These are phyloP conservation scores for Ormosia emarginata DNA, from an alignment of 306 rosid species.

Conservation along the genomic window DNA sequence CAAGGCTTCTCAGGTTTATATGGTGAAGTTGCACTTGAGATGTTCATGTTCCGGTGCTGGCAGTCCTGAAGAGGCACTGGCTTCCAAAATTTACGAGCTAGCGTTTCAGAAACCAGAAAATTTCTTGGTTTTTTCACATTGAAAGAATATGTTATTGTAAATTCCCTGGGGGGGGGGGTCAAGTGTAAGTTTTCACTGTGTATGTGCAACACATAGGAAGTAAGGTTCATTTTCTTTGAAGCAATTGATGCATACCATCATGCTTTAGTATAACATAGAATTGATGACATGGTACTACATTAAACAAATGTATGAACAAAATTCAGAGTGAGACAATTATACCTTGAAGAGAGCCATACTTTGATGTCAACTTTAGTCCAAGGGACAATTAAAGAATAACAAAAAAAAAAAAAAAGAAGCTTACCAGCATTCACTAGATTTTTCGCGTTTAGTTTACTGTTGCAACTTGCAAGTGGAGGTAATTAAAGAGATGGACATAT, in stretches of 20 bases:
- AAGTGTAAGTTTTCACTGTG: background rate
- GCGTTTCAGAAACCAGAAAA: constrained; percentile 13
- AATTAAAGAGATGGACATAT: too few relatives aligned
- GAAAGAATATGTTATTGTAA: background rate
- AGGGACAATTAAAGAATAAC: too few relatives aligned
- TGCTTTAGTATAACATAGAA: background rate
- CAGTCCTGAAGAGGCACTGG: background rate
- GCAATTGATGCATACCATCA: background rate
- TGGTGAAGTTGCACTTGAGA: constrained; percentile 9
- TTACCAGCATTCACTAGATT: too few relatives aligned
- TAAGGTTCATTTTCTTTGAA: background rate
- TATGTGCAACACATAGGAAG: background rate
- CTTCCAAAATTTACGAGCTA: background rate
- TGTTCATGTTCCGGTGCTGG: background rate
- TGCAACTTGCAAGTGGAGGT: too few relatives aligned
- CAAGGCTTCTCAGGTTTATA: constrained; percentile 11
- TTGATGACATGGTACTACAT: background rate
- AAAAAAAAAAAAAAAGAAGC: too few relatives aligned
- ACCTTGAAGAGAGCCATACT: background rate
- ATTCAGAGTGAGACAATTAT: background rate
- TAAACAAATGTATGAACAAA: background rate
- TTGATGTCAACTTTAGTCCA: too few relatives aligned
- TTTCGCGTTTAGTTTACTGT: too few relatives aligned
- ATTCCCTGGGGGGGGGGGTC: background rate
- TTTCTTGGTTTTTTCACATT: background rate